phyloP scores from a whole-genome alignment of 345 rosid genomes.

The Toxicodendron radicans region DNA sequence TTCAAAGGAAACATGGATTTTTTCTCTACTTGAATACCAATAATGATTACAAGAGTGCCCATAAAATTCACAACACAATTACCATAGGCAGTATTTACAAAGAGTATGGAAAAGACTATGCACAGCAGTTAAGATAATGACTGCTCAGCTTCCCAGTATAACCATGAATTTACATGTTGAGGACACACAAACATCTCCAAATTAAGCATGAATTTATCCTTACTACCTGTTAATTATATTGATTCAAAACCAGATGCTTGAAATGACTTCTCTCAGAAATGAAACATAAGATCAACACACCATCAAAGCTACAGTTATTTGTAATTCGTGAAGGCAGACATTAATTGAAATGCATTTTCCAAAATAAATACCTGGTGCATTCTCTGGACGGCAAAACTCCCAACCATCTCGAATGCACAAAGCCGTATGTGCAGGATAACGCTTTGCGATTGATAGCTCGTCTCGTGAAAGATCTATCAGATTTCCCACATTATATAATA shows the following conservation, averaged over 20 bases:
- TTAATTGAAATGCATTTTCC: background rate
- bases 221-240: no score
- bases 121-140: background rate
- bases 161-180: background rate
- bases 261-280: background rate
- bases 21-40: background rate
- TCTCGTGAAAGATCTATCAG: slow-evolving; percentile 83
- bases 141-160: background rate
- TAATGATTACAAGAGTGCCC: background rate
- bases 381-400: slow-evolving; percentile 90
- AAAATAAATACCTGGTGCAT: slow-evolving; percentile 67
- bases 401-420: slow-evolving; percentile 95
- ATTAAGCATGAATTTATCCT: no score
- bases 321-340: background rate
- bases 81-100: background rate
- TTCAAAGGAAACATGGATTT: background rate
- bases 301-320: background rate
- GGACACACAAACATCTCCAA: no score
- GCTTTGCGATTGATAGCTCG: slow-evolving; percentile 76
- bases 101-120: background rate
- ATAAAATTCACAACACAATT: background rate
- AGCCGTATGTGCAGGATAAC: slow-evolving; percentile 81
- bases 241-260: no score
- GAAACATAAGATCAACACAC: background rate
- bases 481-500: slow-evolving; percentile 19